Evolutionary conservation across 78 protist genomes (phyloP).

Genomic region (Emiliania huxleyi): DNA sequence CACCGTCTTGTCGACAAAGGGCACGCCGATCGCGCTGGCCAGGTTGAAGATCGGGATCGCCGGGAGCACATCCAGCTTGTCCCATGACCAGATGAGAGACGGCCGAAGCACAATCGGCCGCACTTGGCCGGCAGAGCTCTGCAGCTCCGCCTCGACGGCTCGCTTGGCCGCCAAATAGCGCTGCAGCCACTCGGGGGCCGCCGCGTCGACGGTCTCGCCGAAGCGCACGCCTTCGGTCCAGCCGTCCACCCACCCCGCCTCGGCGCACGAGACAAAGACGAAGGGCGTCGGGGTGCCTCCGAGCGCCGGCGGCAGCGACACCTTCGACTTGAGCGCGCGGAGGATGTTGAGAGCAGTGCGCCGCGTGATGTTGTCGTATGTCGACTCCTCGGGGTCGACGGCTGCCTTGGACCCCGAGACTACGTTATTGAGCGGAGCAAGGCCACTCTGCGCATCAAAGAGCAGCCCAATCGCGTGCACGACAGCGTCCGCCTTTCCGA

Average conservation of each 20-base stretch:
- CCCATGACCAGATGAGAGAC: background rate
- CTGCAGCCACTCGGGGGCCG: background rate
- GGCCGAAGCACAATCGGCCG: background rate
- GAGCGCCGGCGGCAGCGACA: background rate
- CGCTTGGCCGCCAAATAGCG: background rate
- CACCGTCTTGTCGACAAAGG: constrained; percentile 4
- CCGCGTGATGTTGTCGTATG: constrained; percentile 27
- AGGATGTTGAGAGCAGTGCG: background rate
- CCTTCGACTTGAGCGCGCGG: background rate
- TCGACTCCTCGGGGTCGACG: background rate
- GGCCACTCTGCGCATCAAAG: background rate
- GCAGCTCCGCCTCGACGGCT: background rate
- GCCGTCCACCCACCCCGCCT: background rate
- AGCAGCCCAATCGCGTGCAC: background rate
- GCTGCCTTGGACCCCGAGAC: too few relatives aligned
- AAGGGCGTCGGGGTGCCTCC: background rate
- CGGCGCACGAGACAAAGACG: background rate
- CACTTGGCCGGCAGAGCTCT: too few relatives aligned
- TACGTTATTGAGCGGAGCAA: background rate
- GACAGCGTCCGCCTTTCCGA: background rate
- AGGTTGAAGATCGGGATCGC: background rate
- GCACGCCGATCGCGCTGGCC: background rate
- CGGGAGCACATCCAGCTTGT: background rate
- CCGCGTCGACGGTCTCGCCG: background rate
- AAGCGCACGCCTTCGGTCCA: background rate